Conservation (phyloP, 2,329 filamentous ascomycete species). For the Fusarium sp. region DNA sequence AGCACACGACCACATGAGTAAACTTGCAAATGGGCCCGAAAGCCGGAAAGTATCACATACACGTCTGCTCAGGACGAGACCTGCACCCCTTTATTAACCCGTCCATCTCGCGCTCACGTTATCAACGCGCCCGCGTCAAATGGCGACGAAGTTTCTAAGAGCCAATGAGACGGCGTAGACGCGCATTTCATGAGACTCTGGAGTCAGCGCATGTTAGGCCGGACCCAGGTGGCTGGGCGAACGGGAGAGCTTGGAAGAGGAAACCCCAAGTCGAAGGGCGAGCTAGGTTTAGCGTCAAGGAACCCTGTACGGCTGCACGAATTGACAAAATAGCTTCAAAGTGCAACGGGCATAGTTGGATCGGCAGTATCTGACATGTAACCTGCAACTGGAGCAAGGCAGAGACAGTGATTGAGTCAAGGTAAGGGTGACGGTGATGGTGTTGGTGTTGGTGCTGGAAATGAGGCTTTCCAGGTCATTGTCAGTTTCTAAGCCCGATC, state of each 20-base stretch:
- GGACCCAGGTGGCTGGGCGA: slow-evolving; percentile 39
- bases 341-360: slow-evolving; percentile 14
- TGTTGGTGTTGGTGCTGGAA: neutral
- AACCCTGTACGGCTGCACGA: slow-evolving; percentile 25
- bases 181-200: slow-evolving; percentile 38
- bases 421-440: slow-evolving; percentile 3
- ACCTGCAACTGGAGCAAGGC: slow-evolving; percentile 27
- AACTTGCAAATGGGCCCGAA: slow-evolving; percentile 17
- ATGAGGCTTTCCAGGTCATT: neutral
- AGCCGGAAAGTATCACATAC: slow-evolving; percentile 31
- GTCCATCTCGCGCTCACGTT: slow-evolving; percentile 26
- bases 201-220: slow-evolving; percentile 32
- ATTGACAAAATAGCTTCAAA: slow-evolving; percentile 31
- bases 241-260: slow-evolving; percentile 30
- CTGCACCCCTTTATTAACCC: slow-evolving; percentile 36
- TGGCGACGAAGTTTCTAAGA: slow-evolving; percentile 26
- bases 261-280: slow-evolving; percentile 19
- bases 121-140: slow-evolving; percentile 40
- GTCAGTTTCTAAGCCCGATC: neutral
- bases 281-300: slow-evolving; percentile 38
- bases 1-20: slow-evolving; percentile 20
- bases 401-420: slow-evolving; percentile 24
- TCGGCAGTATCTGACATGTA: slow-evolving; percentile 23
- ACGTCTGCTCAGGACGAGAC: slow-evolving; percentile 12
- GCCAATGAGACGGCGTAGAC: slow-evolving; percentile 37